phyloP scores from a whole-genome alignment of 2,329 filamentous ascomycete genomes.

The Rhinocladiella mackenziei region DNA sequence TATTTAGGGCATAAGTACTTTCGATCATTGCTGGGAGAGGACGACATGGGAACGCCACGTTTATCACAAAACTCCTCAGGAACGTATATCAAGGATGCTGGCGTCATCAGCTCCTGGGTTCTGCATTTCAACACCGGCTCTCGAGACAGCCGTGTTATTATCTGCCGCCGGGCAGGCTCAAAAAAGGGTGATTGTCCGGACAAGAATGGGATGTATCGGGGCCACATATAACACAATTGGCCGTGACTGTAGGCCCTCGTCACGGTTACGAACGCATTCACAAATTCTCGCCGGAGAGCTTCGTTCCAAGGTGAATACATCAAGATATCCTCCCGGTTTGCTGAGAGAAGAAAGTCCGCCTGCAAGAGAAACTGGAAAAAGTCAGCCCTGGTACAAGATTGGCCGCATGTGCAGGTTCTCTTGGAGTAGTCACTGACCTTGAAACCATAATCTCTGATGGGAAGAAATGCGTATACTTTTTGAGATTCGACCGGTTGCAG shows the following conservation, averaged over 20 bases:
- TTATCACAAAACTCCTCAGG: constrained; percentile 7
- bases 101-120: constrained; percentile 4
- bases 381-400: neutral
- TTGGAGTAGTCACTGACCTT: constrained; percentile 1
- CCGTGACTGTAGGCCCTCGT: constrained; percentile 2
- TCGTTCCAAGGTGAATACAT: constrained; percentile 1
- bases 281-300: constrained; percentile 2
- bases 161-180: constrained; percentile 4
- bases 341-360: constrained; percentile 8
- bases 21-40: constrained; percentile 2
- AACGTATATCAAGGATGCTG: constrained; percentile 4
- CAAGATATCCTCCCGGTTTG: constrained; percentile 7
- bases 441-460: constrained; percentile 9
- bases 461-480: constrained; percentile 10
- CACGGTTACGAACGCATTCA: constrained; percentile 8
- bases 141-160: constrained; percentile 1
- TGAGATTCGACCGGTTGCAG: neutral
- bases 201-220: constrained; percentile 6
- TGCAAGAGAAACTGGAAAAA: constrained; percentile 7
- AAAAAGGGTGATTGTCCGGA: constrained; percentile 1
- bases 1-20: constrained; percentile 4
- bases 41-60: constrained; percentile 6
- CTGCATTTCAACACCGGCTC: constrained; percentile 7
- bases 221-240: constrained; percentile 8
- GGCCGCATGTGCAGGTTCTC: too few relatives aligned